Evolutionary conservation across 768 basidiomycete species (phyloP).

Genomic region (Trichaptum fuscoviolaceum): DNA sequence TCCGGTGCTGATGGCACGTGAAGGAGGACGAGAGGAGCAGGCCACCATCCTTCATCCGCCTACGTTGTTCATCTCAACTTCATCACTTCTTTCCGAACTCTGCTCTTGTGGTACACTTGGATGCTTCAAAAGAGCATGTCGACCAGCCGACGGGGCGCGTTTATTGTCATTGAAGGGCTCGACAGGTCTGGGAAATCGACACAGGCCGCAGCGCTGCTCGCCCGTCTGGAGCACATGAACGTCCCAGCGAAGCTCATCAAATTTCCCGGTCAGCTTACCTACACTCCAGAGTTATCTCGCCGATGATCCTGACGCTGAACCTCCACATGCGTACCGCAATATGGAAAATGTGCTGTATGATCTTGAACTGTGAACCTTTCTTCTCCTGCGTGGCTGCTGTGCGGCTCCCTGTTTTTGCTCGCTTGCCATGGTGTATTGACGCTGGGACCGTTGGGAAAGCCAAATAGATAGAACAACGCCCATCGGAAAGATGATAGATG

Average conservation of each 20-base stretch:
- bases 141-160: constrained; percentile 50
- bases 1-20: background rate
- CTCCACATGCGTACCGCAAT: background rate
- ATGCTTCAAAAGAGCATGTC: background rate
- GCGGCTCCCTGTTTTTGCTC: no score
- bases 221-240: constrained; percentile 42
- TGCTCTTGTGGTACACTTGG: background rate
- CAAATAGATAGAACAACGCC: constrained; percentile 79
- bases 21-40: background rate
- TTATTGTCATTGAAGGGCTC: constrained; percentile 94
- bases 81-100: background rate
- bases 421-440: background rate
- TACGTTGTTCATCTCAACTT: no score
- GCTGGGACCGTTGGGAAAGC: background rate
- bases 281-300: background rate
- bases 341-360: background rate
- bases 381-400: no score
- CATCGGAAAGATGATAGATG: constrained; percentile 90
- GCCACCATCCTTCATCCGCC: no score
- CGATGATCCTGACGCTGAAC: background rate
- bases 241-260: constrained; percentile 59
- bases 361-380: background rate
- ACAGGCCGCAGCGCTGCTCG: constrained; percentile 60
- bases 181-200: constrained; percentile 95
- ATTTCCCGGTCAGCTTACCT: constrained; percentile 71